Evolutionary conservation across 805 yeast genomes (phyloP).

Genomic region (Kodamaea laetipori): DNA sequence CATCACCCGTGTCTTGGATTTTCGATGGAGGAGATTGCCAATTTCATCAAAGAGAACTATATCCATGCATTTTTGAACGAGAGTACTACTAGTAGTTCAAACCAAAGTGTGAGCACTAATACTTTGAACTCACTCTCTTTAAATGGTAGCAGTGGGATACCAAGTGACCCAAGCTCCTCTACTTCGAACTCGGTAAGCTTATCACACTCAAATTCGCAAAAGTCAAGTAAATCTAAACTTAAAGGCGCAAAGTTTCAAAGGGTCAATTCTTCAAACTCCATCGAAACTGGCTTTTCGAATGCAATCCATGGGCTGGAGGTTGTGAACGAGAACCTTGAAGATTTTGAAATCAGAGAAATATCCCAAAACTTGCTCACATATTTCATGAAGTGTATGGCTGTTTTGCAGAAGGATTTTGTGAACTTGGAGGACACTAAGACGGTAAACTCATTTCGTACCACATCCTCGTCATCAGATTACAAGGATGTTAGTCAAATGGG

Average conservation of each 20-base stretch:
- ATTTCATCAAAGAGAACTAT: conserved; percentile 24
- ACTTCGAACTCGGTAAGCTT: neutral
- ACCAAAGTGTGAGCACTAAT: neutral
- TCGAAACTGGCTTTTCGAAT: conserved; percentile 7
- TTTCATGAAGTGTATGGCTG: conserved; percentile 26
- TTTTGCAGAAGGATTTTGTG: conserved; percentile 25
- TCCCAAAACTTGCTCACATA: conserved; percentile 29
- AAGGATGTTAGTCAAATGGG: neutral
- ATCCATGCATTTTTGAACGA: neutral
- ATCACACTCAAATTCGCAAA: conserved; percentile 7
- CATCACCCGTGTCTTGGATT: conserved; percentile 26
- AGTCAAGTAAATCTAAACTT: conserved; percentile 8
- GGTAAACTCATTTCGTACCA: conserved; percentile 3
- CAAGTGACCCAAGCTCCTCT: neutral
- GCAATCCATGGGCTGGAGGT: neutral
- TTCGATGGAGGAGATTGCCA: conserved; percentile 33
- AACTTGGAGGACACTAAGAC: conserved; percentile 9
- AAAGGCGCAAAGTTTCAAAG: conserved; percentile 14
- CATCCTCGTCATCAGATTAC: conserved; percentile 7
- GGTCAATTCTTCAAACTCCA: conserved; percentile 17
- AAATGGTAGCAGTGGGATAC: neutral
- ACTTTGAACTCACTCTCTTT: no score
- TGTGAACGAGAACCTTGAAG: conserved; percentile 22
- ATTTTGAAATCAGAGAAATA: conserved; percentile 30
- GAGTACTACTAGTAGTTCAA: neutral